Conservation (phyloP, 228 moss, liverwort and hornwort species). For the Sphagnum magellanicum region DNA sequence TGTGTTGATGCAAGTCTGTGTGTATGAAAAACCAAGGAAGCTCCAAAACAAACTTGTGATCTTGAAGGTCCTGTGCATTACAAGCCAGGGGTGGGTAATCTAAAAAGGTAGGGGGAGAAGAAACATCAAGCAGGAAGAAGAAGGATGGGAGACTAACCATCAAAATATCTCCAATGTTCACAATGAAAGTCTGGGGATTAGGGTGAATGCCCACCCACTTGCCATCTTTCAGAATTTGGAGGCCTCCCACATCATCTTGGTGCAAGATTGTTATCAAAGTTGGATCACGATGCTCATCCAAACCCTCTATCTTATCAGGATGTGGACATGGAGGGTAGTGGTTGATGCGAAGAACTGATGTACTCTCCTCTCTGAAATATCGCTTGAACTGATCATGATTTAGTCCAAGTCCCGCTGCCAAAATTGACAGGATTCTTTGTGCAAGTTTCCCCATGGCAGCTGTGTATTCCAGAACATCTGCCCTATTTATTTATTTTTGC, state of each 20-base stretch:
- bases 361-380: background rate
- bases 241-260: constrained; percentile 24
- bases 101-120: background rate
- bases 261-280: constrained; percentile 22
- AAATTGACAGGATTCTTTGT: background rate
- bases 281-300: constrained; percentile 16
- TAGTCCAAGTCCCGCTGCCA: background rate
- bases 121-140: background rate
- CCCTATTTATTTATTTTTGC: background rate
- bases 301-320: constrained; percentile 7
- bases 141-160: constrained; percentile 14
- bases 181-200: constrained; percentile 19
- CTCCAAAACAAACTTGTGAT: background rate
- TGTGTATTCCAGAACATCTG: background rate
- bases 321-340: constrained; percentile 13
- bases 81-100: background rate
- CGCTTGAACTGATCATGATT: too few species aligned
- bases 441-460: background rate
- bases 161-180: constrained; percentile 40
- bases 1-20: too few species aligned
- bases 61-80: background rate
- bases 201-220: constrained; percentile 26
- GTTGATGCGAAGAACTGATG: constrained; percentile 2
- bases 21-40: too few species aligned
- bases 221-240: constrained; percentile 17